A percentile compares a stretch with the other conserved stretches of the same genome.
Conservation (phyloP, 177 flowering plant genomes). For the Telopea speciosissima region DNA sequence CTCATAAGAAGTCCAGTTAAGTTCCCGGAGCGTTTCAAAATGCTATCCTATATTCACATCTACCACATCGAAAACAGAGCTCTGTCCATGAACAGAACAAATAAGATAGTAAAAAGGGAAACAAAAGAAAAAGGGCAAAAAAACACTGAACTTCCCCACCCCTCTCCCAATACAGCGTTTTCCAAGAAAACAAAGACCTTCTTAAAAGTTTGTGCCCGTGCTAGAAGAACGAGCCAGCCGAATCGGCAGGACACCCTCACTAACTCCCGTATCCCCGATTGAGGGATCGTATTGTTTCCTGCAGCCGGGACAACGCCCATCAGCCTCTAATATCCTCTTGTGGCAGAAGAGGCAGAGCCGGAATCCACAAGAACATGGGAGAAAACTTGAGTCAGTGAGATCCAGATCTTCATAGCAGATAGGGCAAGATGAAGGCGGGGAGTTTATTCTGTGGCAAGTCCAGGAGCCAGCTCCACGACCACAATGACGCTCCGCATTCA, state of each 20-base stretch:
- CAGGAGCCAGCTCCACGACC: constrained; percentile 32
- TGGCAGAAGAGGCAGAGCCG: constrained; percentile 84
- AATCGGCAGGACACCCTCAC: constrained; percentile 35
- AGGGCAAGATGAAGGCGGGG: constrained; percentile 70
- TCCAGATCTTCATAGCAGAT: constrained; percentile 84
- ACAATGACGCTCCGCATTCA: constrained; percentile 34
- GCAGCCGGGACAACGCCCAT: constrained; percentile 94
- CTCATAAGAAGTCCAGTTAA: constrained; percentile 21
- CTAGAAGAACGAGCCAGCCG: constrained; percentile 71
- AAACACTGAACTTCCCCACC: too few species aligned
- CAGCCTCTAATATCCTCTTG: constrained; percentile 84
- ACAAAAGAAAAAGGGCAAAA: neutral
- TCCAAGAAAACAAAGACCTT: constrained; percentile 15
- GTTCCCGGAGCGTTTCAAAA: constrained; percentile 25
- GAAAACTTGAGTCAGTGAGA: constrained; percentile 69
- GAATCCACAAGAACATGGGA: constrained; percentile 40
- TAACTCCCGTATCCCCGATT: constrained; percentile 33
- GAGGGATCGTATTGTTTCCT: constrained; percentile 58
- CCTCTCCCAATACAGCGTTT: constrained; percentile 21
- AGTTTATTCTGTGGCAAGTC: constrained; percentile 24
- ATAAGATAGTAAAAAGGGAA: constrained; percentile 6
- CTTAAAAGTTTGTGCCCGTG: constrained; percentile 64
- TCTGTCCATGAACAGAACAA: constrained; percentile 14
- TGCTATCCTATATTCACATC: constrained; percentile 33
- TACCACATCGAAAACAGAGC: constrained; percentile 21